phyloP scores from a whole-genome alignment of 2,329 filamentous ascomycete species.

The Paraconiothyrium brasiliense region DNA sequence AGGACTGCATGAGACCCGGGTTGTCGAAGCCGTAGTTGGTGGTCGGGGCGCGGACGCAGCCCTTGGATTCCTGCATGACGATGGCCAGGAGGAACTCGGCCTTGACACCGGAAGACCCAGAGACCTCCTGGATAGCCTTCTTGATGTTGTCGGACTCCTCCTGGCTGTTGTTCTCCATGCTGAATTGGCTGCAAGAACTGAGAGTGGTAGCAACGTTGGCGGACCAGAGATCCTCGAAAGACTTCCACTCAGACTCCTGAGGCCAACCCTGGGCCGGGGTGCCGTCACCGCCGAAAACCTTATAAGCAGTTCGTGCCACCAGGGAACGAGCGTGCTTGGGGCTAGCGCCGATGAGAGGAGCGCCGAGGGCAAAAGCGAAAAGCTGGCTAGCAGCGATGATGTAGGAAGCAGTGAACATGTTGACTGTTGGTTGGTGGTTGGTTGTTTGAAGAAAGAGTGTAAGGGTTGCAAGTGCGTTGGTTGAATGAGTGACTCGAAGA shows the following conservation, averaged over 20 bases:
- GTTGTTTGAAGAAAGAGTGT: slow-evolving; percentile 14
- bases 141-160: slow-evolving; percentile 52
- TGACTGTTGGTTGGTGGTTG: slow-evolving; percentile 18
- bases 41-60: slow-evolving; percentile 57
- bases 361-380: slow-evolving; percentile 34
- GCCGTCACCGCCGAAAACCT: slow-evolving; percentile 48
- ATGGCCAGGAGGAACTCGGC: slow-evolving; percentile 56
- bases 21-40: slow-evolving; percentile 54
- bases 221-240: slow-evolving; percentile 48
- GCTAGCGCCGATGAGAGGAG: slow-evolving; percentile 30
- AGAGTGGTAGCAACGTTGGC: slow-evolving; percentile 49
- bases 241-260: slow-evolving; percentile 42
- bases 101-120: slow-evolving; percentile 46
- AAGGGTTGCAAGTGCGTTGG: slow-evolving; percentile 17
- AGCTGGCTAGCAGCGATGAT: slow-evolving; percentile 43
- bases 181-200: slow-evolving; percentile 47
- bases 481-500: slow-evolving; percentile 17
- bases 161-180: slow-evolving; percentile 50
- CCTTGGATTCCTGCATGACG: slow-evolving; percentile 58
- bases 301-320: slow-evolving; percentile 33
- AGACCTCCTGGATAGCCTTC: slow-evolving; percentile 46
- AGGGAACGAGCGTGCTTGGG: slow-evolving; percentile 22
- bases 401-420: slow-evolving; percentile 32
- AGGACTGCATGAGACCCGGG: slow-evolving; percentile 60
- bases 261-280: slow-evolving; percentile 51